Percentiles rank a stretch among this genome's conserved stretches.
Evolutionary conservation across 495 filamentous ascomycete species (phyloP).

Genomic region (Cairneyella variabilis): DNA sequence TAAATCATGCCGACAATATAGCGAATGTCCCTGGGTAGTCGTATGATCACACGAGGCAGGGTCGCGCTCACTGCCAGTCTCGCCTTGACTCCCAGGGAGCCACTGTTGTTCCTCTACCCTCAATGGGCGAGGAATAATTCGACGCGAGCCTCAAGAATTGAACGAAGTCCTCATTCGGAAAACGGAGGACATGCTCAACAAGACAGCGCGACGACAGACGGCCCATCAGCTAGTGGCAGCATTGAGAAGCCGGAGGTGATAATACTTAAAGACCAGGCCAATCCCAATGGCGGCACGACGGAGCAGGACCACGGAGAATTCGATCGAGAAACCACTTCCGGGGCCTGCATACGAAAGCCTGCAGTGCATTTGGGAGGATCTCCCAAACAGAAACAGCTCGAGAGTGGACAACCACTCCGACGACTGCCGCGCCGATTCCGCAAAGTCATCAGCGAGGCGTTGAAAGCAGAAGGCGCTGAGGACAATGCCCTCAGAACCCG

Average conservation of each 20-base stretch:
- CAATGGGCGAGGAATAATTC: slow-evolving; percentile 14
- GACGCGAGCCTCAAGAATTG: background rate
- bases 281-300: no score
- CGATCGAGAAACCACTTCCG: background rate
- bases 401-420: background rate
- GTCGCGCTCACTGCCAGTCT: slow-evolving; percentile 13
- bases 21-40: slow-evolving; percentile 26
- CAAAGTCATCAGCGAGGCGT: background rate
- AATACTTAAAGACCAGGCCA: no score
- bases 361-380: background rate
- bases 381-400: background rate
- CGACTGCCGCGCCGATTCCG: no score
- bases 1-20: slow-evolving; percentile 17
- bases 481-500: background rate
- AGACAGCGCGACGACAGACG: no score
- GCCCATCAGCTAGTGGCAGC: no score
- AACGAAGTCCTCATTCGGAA: no score
- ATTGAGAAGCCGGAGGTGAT: no score
- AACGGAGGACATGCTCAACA: no score
- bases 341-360: background rate
- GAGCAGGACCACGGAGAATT: no score
- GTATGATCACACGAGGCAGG: slow-evolving; percentile 16
- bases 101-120: slow-evolving; percentile 24
- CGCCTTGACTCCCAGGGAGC: slow-evolving; percentile 24
- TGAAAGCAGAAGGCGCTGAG: background rate